Evolutionary conservation across 345 rosid genomes (phyloP).

Genomic region (Ceriops decandra): DNA sequence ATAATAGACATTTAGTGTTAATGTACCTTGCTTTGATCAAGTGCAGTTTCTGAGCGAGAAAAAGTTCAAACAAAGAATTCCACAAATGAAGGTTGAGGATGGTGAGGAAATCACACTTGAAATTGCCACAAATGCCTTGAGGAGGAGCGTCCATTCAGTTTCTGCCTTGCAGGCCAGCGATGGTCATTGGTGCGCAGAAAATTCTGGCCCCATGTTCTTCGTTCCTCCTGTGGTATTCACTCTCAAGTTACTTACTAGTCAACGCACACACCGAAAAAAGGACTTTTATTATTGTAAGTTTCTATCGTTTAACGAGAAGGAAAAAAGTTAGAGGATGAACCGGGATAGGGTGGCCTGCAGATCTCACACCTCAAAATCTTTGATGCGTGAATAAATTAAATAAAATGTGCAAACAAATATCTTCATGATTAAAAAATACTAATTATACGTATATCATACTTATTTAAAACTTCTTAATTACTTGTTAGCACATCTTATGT

Average conservation of each 20-base stretch:
- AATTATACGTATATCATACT: too few relatives aligned
- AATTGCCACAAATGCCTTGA: slow-evolving; percentile 14
- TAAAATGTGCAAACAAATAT: too few relatives aligned
- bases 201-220: slow-evolving; percentile 17
- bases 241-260: too few relatives aligned
- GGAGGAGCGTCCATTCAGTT: slow-evolving; percentile 15
- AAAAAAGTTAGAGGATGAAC: too few relatives aligned
- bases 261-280: not conserved
- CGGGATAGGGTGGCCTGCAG: too few relatives aligned
- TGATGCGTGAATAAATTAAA: too few relatives aligned
- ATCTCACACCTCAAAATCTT: too few relatives aligned
- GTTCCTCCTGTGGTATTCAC: slow-evolving; percentile 13
- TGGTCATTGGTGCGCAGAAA: slow-evolving; percentile 27
- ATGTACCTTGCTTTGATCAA: too few relatives aligned
- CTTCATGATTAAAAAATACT: too few relatives aligned
- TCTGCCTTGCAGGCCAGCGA: slow-evolving; percentile 26
- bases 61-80: slow-evolving; percentile 12
- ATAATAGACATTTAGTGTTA: too few relatives aligned
- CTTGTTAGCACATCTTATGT: too few relatives aligned
- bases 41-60: slow-evolving; percentile 19
- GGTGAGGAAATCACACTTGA: slow-evolving; percentile 21
- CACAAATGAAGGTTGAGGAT: not conserved
- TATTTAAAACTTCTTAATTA: too few relatives aligned
- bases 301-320: not conserved
- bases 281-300: not conserved